Base-by-base conservation (phyloP, 768 basidiomycete species). In the Leccinum boreale region DNA sequence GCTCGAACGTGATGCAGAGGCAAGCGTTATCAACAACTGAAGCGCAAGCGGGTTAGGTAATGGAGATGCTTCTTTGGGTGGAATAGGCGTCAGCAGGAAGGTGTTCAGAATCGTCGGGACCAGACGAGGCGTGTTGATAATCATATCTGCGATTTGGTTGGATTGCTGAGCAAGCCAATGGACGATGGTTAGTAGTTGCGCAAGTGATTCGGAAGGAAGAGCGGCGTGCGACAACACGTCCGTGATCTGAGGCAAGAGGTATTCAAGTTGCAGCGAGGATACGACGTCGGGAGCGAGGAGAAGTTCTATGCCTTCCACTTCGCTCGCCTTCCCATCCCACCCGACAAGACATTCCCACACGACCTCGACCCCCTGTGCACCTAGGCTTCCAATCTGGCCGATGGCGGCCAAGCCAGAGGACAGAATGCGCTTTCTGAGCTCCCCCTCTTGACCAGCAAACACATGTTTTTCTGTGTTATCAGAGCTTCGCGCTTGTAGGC, bases 261-360 rank as follows among this genome's bases (percentile, higher is more conserved):
- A 73, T n/a, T 76, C 68, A 1, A 81, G 69, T 26, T 67, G 67
- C n/a, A 69, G 57, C 10, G 53, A 56, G 6, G 68, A 52, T 26
- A 66, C 53, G 12, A 57, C 12, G 19, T 57, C 64, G n/a, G 50
- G 70, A 46, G 53, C 70, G 50, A 61, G 58, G 33, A 7, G 26
- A 39, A 64, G 66, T 44, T 90, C 87, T 7, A 85, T 75, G 3
- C 79, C 81, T 21, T 75, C 76, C 9, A 73, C 17, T 3, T 60
- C 63, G 3, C 50, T 55, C 36, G 56, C 29, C 19, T 70, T 12
- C 63, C 24, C 60, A 58, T 86, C 78, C 86, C 87, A 90, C n/a
- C 76, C 80, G 1, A 87, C 89, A 24, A 89, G 67, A 53, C 85
- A 86, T 58, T 84, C 82, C 89, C 90, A 92, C 21, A 89, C 71